Conservation (phyloP, 2,329 filamentous ascomycete genomes). For the Sarocladium kiliense region DNA sequence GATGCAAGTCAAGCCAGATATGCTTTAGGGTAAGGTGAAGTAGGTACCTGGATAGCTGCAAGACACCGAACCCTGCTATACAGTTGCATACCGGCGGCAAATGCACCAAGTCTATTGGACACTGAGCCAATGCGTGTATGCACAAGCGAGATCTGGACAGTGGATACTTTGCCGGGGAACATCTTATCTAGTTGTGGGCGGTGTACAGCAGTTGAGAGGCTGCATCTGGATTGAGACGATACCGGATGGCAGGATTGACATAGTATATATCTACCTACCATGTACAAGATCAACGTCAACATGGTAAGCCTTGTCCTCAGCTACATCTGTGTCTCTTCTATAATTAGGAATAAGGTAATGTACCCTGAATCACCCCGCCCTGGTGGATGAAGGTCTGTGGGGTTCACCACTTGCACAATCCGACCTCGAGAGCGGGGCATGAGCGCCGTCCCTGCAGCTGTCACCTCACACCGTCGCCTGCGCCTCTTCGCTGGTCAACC, state of each 20-base stretch:
- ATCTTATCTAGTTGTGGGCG: neutral
- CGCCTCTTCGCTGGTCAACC: neutral
- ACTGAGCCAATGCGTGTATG: neutral
- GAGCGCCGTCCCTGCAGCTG: conserved; percentile 5
- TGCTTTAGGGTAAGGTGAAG: neutral
- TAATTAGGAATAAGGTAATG: too few relatives aligned
- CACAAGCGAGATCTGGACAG: neutral
- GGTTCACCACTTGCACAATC: neutral
- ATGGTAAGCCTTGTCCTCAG: too few relatives aligned
- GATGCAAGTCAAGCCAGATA: too few relatives aligned
- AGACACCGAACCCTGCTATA: neutral
- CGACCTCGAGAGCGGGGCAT: neutral
- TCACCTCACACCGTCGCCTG: conserved; percentile 1
- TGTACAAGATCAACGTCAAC: too few relatives aligned
- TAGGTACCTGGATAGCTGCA: neutral
- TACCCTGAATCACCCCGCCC: conserved; percentile 1
- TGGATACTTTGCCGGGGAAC: neutral
- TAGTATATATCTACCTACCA: too few relatives aligned
- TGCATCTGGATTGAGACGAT: too few relatives aligned
- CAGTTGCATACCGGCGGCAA: neutral
- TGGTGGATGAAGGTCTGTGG: neutral
- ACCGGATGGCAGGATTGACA: too few relatives aligned
- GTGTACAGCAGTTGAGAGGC: too few relatives aligned
- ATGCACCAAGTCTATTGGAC: neutral
- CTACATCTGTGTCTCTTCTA: too few relatives aligned